Percentiles rank a stretch among this genome's conserved stretches.
These are phyloP conservation scores for Isabelozyma pseudorhagii DNA, from an alignment of 805 yeast genomes.

Conservation along the genomic window DNA sequence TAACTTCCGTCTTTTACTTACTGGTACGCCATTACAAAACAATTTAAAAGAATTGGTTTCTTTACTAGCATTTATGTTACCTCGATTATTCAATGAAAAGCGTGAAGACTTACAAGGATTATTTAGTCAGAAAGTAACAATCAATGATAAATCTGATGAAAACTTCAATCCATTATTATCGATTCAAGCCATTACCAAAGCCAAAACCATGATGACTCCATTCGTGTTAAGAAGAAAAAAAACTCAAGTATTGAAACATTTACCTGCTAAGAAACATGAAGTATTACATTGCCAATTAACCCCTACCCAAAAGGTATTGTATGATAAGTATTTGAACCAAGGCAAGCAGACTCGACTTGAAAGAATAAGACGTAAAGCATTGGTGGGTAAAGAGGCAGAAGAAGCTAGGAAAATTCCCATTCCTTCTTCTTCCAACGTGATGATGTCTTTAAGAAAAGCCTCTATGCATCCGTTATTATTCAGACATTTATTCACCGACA, in stretches of 20 bases:
- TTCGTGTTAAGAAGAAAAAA: constrained; percentile 90
- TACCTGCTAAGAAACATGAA: constrained; percentile 72
- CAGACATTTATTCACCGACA: constrained; percentile 60
- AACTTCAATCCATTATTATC: constrained; percentile 78
- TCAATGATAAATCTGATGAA: constrained; percentile 46
- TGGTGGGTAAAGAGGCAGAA: constrained; percentile 35
- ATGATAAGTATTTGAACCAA: constrained; percentile 52
- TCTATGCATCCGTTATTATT: constrained; percentile 89
- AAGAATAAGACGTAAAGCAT: constrained; percentile 38
- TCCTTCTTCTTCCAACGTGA: constrained; percentile 58
- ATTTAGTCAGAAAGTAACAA: constrained; percentile 83
- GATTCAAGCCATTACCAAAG: constrained; percentile 86
- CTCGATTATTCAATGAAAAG: constrained; percentile 74
- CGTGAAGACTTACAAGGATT: constrained; percentile 77
- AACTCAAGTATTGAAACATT: constrained; percentile 84
- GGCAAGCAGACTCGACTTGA: constrained; percentile 41
- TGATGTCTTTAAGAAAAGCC: constrained; percentile 90
- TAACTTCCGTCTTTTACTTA: constrained; percentile 77
- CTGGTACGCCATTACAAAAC: constrained; percentile 97
- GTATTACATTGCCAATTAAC: constrained; percentile 66
- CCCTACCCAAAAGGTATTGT: constrained; percentile 53
- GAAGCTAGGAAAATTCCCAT: constrained; percentile 28
- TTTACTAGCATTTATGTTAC: constrained; percentile 85
- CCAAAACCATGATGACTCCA: constrained; percentile 98
- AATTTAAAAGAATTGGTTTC: constrained; percentile 89